Base-by-base conservation (phyloP, 768 basidiomycete species). In the Suillus plorans region DNA sequence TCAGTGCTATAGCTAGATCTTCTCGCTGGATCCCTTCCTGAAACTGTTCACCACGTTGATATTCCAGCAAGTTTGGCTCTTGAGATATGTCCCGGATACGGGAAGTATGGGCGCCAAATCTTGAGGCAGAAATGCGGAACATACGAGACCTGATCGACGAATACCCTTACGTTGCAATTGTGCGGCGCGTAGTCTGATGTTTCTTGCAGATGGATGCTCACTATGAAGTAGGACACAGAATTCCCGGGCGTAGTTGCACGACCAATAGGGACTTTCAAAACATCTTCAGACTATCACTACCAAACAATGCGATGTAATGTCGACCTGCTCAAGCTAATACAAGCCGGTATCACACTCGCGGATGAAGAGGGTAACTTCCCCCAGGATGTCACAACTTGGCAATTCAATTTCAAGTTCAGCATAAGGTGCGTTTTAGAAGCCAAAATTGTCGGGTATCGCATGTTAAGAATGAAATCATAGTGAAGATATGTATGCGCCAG, bases 241-340 rank as follows among this genome's bases (percentile, higher is more conserved):
- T 99, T 99, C 77, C 97, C 97, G 41, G 97, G 97, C 10, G 95
- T 98, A 50, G 97, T 99, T 63, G 97, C 97, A 4, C 87, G 97
- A 22, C 97, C 97, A 3, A 97, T 99, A 71, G 97, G 97, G 6
- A 83, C 89, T 41, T 99, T 98, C 84, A 95, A 94, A 77, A 96
- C 95, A 0, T 94, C 95, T 13, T 95, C 95, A 25, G 97, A 99
- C 79, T 99, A 98, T 74, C 97, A 99, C 78, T 99, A 98, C 78
- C 97, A 99, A 78, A 99, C 97, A 2, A 97, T 99, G 92, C 90
- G 97, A 66, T 97, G 96, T 81, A 99, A 99, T 78, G 97, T 99
- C 72, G 97, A 99, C 84, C 82, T 99, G 58, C 85, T 99, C 69
- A 95, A 94, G 81, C 92, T 99, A 79, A 98, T 99, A 60, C 97